Percentiles rank a stretch among this genome's conserved stretches.
These are phyloP conservation scores for Ustilago loliicola DNA, from an alignment of 1,284 basidiomycete species.

Conservation along the genomic window DNA sequence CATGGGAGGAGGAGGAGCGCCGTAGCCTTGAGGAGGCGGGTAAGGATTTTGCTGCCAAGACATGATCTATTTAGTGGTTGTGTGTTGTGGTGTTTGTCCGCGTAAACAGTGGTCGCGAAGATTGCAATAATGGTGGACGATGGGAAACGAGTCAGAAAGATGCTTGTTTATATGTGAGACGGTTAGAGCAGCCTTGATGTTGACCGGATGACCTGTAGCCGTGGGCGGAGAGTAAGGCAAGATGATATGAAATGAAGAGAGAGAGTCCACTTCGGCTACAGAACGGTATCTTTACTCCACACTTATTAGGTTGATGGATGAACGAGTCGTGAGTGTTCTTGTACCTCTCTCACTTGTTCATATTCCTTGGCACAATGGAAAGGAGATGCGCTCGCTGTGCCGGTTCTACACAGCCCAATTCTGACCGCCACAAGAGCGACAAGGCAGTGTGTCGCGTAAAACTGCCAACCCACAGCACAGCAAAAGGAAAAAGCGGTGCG, in stretches of 20 bases:
- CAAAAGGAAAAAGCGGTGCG: constrained; percentile 8
- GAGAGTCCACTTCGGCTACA: not conserved
- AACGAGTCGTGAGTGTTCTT: not conserved
- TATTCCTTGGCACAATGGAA: constrained; percentile 12
- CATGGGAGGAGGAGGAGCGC: constrained; percentile 47
- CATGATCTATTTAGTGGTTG: constrained; percentile 23
- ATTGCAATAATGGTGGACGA: not conserved
- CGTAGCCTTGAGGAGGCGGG: constrained; percentile 50
- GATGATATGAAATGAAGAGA: not conserved
- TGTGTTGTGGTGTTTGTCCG: not conserved
- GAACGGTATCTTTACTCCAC: constrained; percentile 7
- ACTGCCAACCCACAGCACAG: not conserved
- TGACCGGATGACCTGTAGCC: not conserved
- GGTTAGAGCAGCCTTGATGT: not conserved
- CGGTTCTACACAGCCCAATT: constrained; percentile 4
- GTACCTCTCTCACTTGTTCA: not conserved
- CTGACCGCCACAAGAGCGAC: not conserved
- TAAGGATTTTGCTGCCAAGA: constrained; percentile 54
- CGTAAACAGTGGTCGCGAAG: not conserved
- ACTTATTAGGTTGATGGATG: not conserved
- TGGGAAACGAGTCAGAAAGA: not conserved
- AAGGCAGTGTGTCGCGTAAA: not conserved
- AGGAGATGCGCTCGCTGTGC: not conserved
- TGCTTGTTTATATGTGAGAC: not conserved
- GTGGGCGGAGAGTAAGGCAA: not conserved